A percentile compares a stretch with the other conserved stretches of the same genome.
These are phyloP conservation scores for Rickenella mellea DNA, from an alignment of 768 basidiomycete genomes.

Conservation along the genomic window DNA sequence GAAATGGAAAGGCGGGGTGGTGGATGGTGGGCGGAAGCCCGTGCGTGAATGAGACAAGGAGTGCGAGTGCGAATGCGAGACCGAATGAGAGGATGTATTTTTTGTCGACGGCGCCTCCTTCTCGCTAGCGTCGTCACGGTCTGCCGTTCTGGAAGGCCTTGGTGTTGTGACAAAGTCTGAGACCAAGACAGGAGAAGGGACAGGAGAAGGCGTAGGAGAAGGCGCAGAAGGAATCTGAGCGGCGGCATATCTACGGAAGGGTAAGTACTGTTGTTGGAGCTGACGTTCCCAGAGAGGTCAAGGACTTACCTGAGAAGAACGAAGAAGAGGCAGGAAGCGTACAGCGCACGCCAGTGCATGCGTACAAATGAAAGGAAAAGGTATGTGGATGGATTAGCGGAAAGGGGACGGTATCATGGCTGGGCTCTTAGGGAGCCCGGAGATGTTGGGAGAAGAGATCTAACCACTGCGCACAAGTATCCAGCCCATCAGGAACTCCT, in stretches of 20 bases:
- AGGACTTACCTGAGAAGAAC: not conserved
- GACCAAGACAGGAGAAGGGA: not conserved
- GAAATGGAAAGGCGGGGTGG: not conserved
- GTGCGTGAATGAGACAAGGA: not conserved
- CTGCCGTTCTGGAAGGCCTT: not conserved
- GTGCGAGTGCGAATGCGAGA: not conserved
- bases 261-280: not conserved
- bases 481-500: too few species aligned
- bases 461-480: too few species aligned
- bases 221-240: not conserved
- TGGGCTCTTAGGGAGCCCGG: too few species aligned
- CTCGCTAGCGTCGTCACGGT: not conserved
- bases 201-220: not conserved
- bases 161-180: not conserved
- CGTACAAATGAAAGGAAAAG: not conserved
- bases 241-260: not conserved
- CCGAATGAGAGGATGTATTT: not conserved
- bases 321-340: not conserved
- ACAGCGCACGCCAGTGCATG: constrained; percentile 1
- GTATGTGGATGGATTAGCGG: too few species aligned
- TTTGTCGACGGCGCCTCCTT: too few species aligned
- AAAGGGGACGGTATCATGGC: too few species aligned
- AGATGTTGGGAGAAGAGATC: too few species aligned
- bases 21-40: not conserved
- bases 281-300: not conserved